Percentiles rank a stretch among this genome's conserved stretches.
Conservation (phyloP, 164 flowering plant species). For the Umbilicus rupestris region DNA sequence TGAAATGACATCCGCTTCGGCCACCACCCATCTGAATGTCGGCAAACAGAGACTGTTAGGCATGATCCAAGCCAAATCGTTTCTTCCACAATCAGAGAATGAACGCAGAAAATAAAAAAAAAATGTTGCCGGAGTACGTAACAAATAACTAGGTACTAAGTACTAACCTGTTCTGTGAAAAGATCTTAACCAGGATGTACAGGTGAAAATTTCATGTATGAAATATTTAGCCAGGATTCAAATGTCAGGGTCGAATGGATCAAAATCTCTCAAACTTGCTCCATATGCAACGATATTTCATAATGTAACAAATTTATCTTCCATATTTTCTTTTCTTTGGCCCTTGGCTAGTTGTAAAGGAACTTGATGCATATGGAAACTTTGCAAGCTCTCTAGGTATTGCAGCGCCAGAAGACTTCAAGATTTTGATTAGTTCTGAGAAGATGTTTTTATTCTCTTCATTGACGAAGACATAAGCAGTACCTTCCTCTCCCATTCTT, state of each 20-base stretch:
- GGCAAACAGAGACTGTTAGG: background rate
- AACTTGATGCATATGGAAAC: constrained; percentile 34
- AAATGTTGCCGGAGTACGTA: too few species aligned
- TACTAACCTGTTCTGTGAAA: background rate
- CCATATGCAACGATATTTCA: background rate
- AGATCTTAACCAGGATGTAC: too few species aligned
- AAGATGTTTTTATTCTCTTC: constrained; percentile 67
- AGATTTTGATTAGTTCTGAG: constrained; percentile 43
- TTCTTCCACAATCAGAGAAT: background rate
- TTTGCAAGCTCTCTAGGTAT: constrained; percentile 74
- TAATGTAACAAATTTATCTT: constrained; percentile 17
- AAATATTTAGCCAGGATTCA: too few species aligned
- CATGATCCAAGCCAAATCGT: background rate
- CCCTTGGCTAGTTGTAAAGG: constrained; percentile 19
- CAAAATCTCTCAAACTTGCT: background rate
- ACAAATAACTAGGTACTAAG: background rate
- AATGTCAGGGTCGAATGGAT: too few species aligned
- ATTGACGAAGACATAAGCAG: constrained; percentile 59
- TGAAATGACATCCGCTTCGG: constrained; percentile 2
- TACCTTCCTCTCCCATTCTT: constrained; percentile 71
- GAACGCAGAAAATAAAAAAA: background rate
- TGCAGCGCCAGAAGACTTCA: constrained; percentile 62
- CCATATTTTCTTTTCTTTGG: constrained; percentile 52
- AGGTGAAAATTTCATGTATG: too few species aligned
- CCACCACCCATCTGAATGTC: background rate